Conservation (phyloP, 2,329 filamentous ascomycete species). For the Sarocladiaceae sp. region DNA sequence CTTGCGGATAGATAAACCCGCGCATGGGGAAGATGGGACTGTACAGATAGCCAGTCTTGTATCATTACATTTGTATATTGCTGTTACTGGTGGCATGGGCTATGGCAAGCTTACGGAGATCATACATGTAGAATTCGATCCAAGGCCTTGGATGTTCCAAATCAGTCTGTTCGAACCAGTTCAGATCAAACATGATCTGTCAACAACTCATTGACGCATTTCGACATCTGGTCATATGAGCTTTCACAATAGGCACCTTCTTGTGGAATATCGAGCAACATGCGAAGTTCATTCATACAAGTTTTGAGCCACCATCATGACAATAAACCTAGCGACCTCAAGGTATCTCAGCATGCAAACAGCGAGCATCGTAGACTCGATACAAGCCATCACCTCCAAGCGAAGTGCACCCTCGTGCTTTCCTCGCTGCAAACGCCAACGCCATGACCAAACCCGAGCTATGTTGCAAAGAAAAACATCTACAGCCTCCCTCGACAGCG, state of each 20-base stretch:
- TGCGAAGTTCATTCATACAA: constrained; percentile 5
- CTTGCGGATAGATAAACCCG: constrained; percentile 64
- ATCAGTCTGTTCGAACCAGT: too few species aligned
- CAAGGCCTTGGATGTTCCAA: background rate
- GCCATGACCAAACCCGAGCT: constrained; percentile 1
- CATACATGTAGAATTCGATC: background rate
- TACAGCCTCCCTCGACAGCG: background rate
- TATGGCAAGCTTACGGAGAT: background rate
- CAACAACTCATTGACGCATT: too few species aligned
- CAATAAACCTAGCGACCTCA: background rate
- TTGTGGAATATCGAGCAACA: too few species aligned
- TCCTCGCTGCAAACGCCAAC: background rate
- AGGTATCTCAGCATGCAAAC: background rate
- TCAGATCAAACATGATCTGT: too few species aligned
- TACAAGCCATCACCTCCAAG: constrained; percentile 1
- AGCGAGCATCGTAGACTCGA: background rate
- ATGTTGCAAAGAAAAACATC: background rate
- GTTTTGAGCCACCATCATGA: background rate
- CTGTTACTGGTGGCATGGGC: background rate
- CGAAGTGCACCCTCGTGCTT: background rate
- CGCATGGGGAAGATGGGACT: constrained; percentile 2
- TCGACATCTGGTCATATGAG: too few species aligned
- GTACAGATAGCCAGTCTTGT: constrained; percentile 13
- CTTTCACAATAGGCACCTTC: background rate
- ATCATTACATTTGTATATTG: constrained; percentile 13